phyloP scores from a whole-genome alignment of 2,329 filamentous ascomycete genomes.

The Helicocarpus griseus region DNA sequence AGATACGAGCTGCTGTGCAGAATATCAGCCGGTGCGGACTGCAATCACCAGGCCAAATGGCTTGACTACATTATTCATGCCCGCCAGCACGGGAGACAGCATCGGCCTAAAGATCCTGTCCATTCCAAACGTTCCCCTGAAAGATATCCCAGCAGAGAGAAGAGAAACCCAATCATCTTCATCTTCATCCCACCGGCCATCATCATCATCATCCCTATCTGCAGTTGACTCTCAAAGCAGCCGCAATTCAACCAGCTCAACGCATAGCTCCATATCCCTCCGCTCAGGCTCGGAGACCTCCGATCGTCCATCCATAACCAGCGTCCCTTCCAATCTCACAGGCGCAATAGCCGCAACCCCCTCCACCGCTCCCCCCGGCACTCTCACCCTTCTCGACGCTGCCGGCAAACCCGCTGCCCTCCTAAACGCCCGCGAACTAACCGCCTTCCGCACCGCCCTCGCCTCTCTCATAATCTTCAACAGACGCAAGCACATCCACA shows the following conservation, averaged over 20 bases:
- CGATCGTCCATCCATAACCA: too few species aligned
- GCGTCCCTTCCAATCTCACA: conserved; percentile 18
- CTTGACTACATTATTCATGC: conserved; percentile 57
- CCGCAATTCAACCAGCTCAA: conserved; percentile 26
- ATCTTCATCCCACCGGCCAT: conserved; percentile 9
- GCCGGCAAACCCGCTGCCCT: conserved; percentile 50
- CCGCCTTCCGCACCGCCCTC: conserved; percentile 59
- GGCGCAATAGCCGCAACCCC: conserved; percentile 26
- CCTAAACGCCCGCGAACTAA: conserved; percentile 59
- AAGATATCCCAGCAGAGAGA: conserved; percentile 1
- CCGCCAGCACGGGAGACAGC: conserved; percentile 49
- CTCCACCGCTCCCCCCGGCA: conserved; percentile 44
- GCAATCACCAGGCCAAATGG: conserved; percentile 52
- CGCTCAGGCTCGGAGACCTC: conserved; percentile 12
- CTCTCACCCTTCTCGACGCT: conserved; percentile 50
- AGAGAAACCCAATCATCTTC: background rate
- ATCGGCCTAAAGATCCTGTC: conserved; percentile 59
- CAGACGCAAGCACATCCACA: conserved; percentile 60
- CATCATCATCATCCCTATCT: conserved; percentile 14
- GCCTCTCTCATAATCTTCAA: conserved; percentile 52
- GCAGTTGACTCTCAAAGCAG: conserved; percentile 17
- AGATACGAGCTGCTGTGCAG: conserved; percentile 47
- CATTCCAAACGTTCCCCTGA: conserved; percentile 23
- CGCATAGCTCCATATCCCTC: conserved; percentile 26
- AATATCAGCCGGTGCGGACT: conserved; percentile 54